Evolutionary conservation across 257 asterid genomes (phyloP).

Genomic region (Solanum chmielewskii): DNA sequence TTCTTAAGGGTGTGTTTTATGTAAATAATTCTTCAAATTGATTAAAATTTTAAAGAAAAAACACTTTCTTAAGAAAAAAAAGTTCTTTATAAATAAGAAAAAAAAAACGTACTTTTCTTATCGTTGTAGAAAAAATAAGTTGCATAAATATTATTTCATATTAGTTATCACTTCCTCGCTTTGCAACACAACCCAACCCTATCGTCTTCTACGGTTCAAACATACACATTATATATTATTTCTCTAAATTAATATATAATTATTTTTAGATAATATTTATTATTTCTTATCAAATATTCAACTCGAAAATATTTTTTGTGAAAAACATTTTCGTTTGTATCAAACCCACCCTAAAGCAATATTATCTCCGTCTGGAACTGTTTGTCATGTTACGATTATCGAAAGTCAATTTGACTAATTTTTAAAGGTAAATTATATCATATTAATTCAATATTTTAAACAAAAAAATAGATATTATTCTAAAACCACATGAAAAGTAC

Average conservation of each 20-base stretch:
- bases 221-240: neutral
- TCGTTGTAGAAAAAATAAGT: too few relatives aligned
- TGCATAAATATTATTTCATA: neutral
- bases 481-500: too few relatives aligned
- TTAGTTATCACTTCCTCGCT: neutral
- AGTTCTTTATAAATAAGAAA: too few relatives aligned
- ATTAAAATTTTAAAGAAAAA: neutral
- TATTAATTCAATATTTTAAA: too few relatives aligned
- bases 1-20: neutral
- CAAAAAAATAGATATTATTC: too few relatives aligned
- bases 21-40: neutral
- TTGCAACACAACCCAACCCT: neutral
- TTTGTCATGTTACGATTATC: too few relatives aligned
- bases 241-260: neutral
- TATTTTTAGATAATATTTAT: neutral
- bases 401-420: too few relatives aligned
- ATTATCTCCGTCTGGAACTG: rapidly evolving
- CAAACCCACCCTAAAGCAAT: neutral
- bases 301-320: neutral
- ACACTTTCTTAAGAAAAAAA: neutral
- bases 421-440: too few relatives aligned
- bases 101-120: too few relatives aligned
- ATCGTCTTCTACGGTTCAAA: neutral
- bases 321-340: neutral
- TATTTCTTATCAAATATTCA: neutral